Evolutionary conservation across 352 stramenopile genomes (phyloP), one percentile per base, ranked within the genome.

Genomic region (Phytophthora melonis): DNA sequence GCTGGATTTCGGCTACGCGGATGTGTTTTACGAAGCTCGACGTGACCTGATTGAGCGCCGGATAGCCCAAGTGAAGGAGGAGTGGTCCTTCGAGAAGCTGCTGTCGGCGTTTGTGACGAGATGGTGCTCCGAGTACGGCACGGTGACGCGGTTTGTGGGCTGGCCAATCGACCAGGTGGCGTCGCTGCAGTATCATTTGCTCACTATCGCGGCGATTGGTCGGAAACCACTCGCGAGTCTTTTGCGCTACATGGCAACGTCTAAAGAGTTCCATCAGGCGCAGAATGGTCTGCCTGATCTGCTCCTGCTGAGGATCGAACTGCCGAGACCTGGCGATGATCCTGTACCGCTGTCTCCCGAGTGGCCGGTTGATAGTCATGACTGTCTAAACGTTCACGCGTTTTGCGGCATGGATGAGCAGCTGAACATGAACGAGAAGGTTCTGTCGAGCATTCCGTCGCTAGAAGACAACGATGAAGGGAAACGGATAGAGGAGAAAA

Each of bases 201-300:
- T 95, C 2, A 69, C 84, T 7, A 75, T 86, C 30, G 58, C 79
- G n/a, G 82, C 80, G 32, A 83, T 93, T 45, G 85, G 81, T 0
- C 69, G 74, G n/a, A n/a, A 65, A 1, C 47, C 77, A 8, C 72
- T 94, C 8, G 72, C 74, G 13, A 82, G 63, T 0, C 62, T 94
- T 1, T 60, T 94, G 65, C 73, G 72, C 32, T 90, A 92, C 53
- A 94, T 94, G 87, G 61, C 82, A 9, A 91, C 79, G 3, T 94
- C 87, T 6, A 79, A 83, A 32, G 84, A 92, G 49, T 93, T 84
- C 27, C 87, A 94, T 52, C 79, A 80, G 14, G 85, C 85, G 4
- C 87, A 93, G 62, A 94, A 92, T 61, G 89, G 89, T 7, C 68
- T 96, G 7, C 89, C 87, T 3, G 87, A 94, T 69, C 62, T 94